Evolutionary conservation across 306 rosid species (phyloP).

Genomic region (Gastrolobium bilobum): DNA sequence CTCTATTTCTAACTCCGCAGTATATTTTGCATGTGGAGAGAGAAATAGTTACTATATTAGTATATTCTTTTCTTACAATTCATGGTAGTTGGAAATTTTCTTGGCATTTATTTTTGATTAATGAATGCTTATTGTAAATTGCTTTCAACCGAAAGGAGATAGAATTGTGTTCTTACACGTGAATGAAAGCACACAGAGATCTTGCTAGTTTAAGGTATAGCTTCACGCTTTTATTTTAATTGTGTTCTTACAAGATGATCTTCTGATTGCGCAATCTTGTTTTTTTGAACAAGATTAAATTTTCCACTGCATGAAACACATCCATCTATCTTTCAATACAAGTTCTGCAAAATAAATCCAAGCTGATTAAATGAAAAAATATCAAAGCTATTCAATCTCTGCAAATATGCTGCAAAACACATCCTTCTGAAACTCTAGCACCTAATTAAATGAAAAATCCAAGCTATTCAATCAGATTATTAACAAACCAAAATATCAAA

Average conservation of each 20-base stretch:
- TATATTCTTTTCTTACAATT: constrained; percentile 45
- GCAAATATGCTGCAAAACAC: no score
- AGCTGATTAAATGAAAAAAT: constrained; percentile 54
- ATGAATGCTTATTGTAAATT: constrained; percentile 42
- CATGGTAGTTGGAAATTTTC: constrained; percentile 39
- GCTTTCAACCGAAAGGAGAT: constrained; percentile 25
- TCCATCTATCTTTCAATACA: constrained; percentile 78
- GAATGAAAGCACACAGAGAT: background rate
- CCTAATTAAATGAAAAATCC: constrained; percentile 1
- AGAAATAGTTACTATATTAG: constrained; percentile 21
- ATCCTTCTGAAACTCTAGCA: no score
- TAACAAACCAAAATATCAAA: constrained; percentile 12
- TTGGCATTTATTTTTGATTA: constrained; percentile 34
- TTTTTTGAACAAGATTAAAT: constrained; percentile 70
- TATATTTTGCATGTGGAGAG: constrained; percentile 42
- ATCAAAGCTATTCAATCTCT: constrained; percentile 13
- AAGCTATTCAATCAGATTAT: constrained; percentile 1
- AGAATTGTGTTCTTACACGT: constrained; percentile 17
- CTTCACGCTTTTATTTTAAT: no score
- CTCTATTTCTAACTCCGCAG: constrained; percentile 31
- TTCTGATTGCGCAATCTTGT: constrained; percentile 74
- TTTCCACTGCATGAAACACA: constrained; percentile 68
- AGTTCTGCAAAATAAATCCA: constrained; percentile 77
- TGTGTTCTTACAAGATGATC: no score
- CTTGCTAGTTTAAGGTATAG: no score